phyloP scores from a whole-genome alignment of 352 stramenopile species.

The Poterioochromonas sp. region DNA sequence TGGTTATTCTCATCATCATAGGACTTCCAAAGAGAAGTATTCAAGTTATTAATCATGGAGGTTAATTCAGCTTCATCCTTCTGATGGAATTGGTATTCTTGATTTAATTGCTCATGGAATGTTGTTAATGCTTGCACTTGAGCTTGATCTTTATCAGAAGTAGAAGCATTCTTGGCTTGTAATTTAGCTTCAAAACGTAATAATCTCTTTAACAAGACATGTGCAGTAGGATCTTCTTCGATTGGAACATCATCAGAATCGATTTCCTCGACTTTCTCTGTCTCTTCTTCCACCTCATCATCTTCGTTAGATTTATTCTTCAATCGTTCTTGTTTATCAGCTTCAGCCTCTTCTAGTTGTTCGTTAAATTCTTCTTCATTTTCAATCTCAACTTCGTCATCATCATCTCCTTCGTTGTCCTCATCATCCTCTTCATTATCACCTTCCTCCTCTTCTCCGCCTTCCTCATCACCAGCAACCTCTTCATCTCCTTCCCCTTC shows the following conservation, averaged over 20 bases:
- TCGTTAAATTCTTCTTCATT: slow-evolving; percentile 47
- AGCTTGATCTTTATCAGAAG: too few relatives aligned
- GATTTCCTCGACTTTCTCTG: slow-evolving; percentile 41
- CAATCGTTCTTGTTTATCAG: slow-evolving; percentile 44
- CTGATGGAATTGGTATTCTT: too few relatives aligned
- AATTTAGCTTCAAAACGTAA: neutral
- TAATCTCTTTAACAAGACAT: neutral
- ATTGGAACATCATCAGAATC: slow-evolving; percentile 4
- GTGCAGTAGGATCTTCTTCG: slow-evolving; percentile 10
- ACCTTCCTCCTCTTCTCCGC: neutral
- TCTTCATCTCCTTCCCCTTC: slow-evolving; percentile 45
- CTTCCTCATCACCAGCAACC: slow-evolving; percentile 36
- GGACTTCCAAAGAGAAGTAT: too few relatives aligned
- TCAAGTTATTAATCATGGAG: too few relatives aligned
- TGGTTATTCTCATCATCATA: too few relatives aligned
- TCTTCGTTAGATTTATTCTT: slow-evolving; percentile 44
- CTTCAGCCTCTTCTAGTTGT: slow-evolving; percentile 46
- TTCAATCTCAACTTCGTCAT: slow-evolving; percentile 37
- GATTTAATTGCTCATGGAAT: too few relatives aligned
- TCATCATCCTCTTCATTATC: slow-evolving; percentile 25
- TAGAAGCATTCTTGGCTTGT: too few relatives aligned
- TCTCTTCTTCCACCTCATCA: slow-evolving; percentile 42
- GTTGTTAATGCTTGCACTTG: too few relatives aligned
- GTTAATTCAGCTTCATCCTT: too few relatives aligned
- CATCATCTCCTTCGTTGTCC: slow-evolving; percentile 37